These are phyloP conservation scores for Medicago lupulina DNA, from an alignment of 306 rosid genomes.

Conservation along the genomic window DNA sequence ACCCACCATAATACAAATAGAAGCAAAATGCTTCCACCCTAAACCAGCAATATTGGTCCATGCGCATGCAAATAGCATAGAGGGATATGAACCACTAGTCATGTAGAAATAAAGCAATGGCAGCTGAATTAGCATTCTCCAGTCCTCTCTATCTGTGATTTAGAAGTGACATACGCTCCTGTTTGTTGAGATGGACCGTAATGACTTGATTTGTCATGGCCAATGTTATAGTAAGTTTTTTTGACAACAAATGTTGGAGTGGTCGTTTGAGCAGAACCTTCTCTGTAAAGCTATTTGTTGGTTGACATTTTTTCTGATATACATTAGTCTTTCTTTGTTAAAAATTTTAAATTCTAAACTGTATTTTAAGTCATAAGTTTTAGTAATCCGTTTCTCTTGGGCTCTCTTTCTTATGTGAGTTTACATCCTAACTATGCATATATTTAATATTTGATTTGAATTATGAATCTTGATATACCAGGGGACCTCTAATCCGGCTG, in stretches of 20 bases:
- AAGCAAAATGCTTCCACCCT: constrained; percentile 40
- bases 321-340: neutral
- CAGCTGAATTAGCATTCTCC: constrained; percentile 39
- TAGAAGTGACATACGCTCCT: constrained; percentile 30
- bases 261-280: constrained; percentile 42
- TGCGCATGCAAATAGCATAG: constrained; percentile 26
- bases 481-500: constrained; percentile 58
- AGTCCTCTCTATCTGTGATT: constrained; percentile 34
- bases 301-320: constrained; percentile 8
- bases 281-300: constrained; percentile 37
- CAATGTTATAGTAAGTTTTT: constrained; percentile 37
- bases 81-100: constrained; percentile 5
- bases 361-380: neutral
- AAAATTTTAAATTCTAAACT: too few relatives aligned
- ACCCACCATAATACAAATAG: constrained; percentile 44
- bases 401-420: constrained; percentile 20
- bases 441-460: constrained; percentile 17
- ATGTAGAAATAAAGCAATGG: constrained; percentile 36
- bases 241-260: constrained; percentile 44
- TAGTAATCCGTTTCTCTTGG: constrained; percentile 14
- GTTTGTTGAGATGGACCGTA: constrained; percentile 44
- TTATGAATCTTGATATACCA: constrained; percentile 42
- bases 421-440: constrained; percentile 26
- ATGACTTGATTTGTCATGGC: constrained; percentile 45
- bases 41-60: constrained; percentile 34